phyloP scores from a whole-genome alignment of 176 grass and related monocot genomes.

The Triticum timopheevii region DNA sequence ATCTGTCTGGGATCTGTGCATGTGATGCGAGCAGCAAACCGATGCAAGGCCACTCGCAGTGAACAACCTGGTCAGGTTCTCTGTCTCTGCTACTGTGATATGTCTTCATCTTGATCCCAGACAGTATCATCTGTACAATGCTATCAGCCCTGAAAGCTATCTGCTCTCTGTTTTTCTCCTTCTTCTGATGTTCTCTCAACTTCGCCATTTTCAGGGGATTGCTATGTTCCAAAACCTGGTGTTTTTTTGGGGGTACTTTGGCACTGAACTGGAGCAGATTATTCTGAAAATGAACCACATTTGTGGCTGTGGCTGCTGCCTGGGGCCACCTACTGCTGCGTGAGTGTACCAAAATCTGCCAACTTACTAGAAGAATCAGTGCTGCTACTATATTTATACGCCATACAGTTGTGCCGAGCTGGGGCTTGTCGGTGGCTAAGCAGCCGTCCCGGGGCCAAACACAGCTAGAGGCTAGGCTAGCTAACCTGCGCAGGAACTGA shows the following conservation, averaged over 20 bases:
- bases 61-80: background rate
- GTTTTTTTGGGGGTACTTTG: background rate
- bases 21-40: background rate
- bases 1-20: slow-evolving; percentile 21
- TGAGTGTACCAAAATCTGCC: background rate
- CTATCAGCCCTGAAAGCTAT: background rate
- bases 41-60: background rate
- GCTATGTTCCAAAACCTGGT: background rate
- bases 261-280: background rate
- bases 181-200: background rate
- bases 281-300: background rate
- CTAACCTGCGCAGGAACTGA: background rate
- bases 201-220: background rate
- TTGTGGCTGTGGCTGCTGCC: background rate
- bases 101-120: background rate
- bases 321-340: background rate
- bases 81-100: background rate
- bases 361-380: slow-evolving; percentile 8
- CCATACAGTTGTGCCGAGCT: background rate
- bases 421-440: slow-evolving; percentile 8
- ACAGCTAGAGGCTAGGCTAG: slow-evolving; percentile 28
- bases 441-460: slow-evolving; percentile 5
- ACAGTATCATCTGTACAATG: background rate
- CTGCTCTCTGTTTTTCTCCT: background rate
- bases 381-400: background rate